phyloP scores from a whole-genome alignment of 176 grass and related monocot species.

The Phoenix dactylifera region DNA sequence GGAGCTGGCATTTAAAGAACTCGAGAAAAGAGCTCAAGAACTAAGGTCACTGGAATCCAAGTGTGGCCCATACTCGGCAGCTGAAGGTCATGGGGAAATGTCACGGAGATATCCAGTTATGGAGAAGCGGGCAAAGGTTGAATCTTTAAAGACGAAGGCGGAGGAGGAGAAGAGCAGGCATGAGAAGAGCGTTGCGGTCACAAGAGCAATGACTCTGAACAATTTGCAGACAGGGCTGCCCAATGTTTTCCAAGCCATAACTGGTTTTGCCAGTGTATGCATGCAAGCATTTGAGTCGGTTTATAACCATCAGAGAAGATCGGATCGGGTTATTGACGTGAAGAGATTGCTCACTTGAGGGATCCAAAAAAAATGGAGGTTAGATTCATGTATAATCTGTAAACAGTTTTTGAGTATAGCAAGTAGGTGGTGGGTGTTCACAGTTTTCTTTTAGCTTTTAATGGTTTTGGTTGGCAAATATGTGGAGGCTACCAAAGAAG shows the following conservation, averaged over 20 bases:
- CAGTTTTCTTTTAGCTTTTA: too few species aligned
- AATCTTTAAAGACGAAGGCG: slow-evolving; percentile 47
- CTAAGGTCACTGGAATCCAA: slow-evolving; percentile 63
- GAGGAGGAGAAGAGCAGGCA: slow-evolving; percentile 97
- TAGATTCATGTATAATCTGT: slow-evolving; percentile 42
- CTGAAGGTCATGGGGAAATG: slow-evolving; percentile 32
- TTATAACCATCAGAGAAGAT: slow-evolving; percentile 63
- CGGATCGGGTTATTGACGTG: slow-evolving; percentile 36
- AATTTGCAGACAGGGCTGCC: slow-evolving; percentile 91
- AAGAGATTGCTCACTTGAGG: slow-evolving; percentile 67
- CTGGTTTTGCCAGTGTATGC: slow-evolving; percentile 79
- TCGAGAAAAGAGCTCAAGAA: slow-evolving; percentile 70
- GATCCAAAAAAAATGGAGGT: neutral
- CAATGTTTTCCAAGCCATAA: slow-evolving; percentile 95
- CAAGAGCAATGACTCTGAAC: slow-evolving; percentile 90
- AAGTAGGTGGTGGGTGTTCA: neutral
- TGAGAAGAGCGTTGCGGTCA: slow-evolving; percentile 75
- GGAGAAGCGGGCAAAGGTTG: slow-evolving; percentile 67
- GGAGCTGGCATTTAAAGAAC: slow-evolving; percentile 61
- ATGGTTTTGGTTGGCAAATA: too few species aligned
- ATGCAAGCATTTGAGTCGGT: slow-evolving; percentile 75
- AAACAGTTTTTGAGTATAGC: slow-evolving; percentile 27
- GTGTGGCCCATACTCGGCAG: slow-evolving; percentile 28
- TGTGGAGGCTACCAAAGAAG: too few species aligned
- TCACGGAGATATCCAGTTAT: slow-evolving; percentile 24